Evolutionary conservation across 805 yeast genomes (phyloP), one percentile per base, ranked within the genome.

Genomic region (Lipomyces chichibuensis): DNA sequence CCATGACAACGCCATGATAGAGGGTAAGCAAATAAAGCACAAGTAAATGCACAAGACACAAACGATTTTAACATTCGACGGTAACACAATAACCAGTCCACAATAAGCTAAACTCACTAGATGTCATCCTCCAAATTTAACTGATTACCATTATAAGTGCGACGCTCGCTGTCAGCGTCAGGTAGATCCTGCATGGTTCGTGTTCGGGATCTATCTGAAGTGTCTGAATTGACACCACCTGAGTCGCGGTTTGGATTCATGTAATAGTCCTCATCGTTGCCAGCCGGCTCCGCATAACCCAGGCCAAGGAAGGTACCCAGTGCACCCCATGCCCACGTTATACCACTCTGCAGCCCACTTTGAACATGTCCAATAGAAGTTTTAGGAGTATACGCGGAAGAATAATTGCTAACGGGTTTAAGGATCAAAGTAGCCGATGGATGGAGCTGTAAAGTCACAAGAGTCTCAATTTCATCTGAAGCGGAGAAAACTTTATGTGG

Each of bases 381-480:
- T 3, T 60, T 23, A 3, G 69, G 65, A 63, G 75, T 33, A 70
- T 76, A 73, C 59, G 81, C 77, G 66, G 74, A 62, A n/a, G 75
- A 23, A 52, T 72, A 75, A 33, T 75, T 75, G 29, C 74, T 74
- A 37, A 82, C 79, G 0, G 95, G 93, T 74, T 90, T 89, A 70
- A 92, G 79, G 29, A 91, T 87, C 59, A 92, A 77, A 0, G 89
- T 91, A 11, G 96, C 88, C 65, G 96, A 81, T 1, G 94, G 93
- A 17, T 85, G 82, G 61, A 92, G 79, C 27, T 85, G 87, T 63
- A 92, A 79, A 2, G 80, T 83, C 32, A 75, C 75, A 51, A 92
- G 79, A 2, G 86, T 78, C 66, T 78, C 78, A 64, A 82, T 81
- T 72, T 92, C 94, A 60, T 88, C 89, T 0, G 85, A 84, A 3